These are phyloP conservation scores for Magnusiomyces ingens DNA, from an alignment of 1,139 yeast genomes.

Conservation along the genomic window DNA sequence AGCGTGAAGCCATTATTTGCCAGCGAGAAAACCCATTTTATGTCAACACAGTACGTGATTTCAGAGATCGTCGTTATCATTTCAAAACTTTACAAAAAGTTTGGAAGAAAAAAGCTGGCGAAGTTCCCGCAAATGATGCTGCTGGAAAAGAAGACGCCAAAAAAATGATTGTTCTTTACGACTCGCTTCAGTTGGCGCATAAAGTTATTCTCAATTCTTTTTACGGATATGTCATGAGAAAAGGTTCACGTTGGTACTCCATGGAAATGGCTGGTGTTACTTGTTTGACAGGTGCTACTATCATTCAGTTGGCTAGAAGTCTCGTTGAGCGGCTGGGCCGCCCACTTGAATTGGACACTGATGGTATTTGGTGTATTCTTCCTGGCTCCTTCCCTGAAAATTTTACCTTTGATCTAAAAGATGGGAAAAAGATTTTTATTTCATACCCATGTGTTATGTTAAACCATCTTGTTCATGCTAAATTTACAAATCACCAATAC, in stretches of 20 bases:
- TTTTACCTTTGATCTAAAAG: slow-evolving; percentile 58
- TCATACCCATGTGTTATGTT: slow-evolving; percentile 97
- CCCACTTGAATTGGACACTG: slow-evolving; percentile 94
- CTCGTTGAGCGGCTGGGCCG: slow-evolving; percentile 93
- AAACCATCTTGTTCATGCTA: slow-evolving; percentile 84
- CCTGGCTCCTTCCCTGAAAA: slow-evolving; percentile 93
- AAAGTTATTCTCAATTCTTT: slow-evolving; percentile 94
- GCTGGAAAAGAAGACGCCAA: slow-evolving; percentile 73
- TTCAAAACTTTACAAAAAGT: slow-evolving; percentile 90
- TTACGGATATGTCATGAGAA: slow-evolving; percentile 98
- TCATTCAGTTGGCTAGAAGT: slow-evolving; percentile 92
- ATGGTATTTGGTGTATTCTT: slow-evolving; percentile 98
- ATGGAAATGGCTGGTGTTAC: slow-evolving; percentile 99
- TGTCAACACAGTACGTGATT: slow-evolving; percentile 87
- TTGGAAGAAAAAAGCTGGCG: slow-evolving; percentile 78
- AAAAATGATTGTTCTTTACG: slow-evolving; percentile 90
- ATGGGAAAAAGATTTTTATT: slow-evolving; percentile 69
- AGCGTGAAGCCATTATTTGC: slow-evolving; percentile 90
- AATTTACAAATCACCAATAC: slow-evolving; percentile 90
- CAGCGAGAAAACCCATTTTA: slow-evolving; percentile 97
- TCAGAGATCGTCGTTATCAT: slow-evolving; percentile 94
- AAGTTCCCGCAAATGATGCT: slow-evolving; percentile 47
- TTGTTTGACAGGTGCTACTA: slow-evolving; percentile 95
- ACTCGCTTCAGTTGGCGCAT: slow-evolving; percentile 93
- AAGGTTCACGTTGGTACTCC: slow-evolving; percentile 98